These are phyloP conservation scores for Aegilops umbellulata DNA, from an alignment of 176 grass and related monocot species.

Conservation along the genomic window DNA sequence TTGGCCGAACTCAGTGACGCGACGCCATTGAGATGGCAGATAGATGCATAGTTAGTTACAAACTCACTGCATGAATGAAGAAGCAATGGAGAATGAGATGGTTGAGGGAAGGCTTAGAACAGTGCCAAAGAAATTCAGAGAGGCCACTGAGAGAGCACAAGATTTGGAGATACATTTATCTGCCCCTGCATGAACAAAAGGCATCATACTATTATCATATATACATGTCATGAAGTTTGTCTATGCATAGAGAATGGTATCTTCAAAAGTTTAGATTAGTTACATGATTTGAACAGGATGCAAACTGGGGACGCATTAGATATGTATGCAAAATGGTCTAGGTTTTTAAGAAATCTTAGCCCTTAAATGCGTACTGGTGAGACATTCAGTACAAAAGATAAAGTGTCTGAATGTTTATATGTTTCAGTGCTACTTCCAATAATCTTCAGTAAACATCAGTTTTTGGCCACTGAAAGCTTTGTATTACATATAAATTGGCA, in stretches of 20 bases:
- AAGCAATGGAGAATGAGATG: not conserved
- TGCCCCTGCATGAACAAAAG: not conserved
- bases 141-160: not conserved
- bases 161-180: not conserved
- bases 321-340: not conserved
- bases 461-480: conserved; percentile 10
- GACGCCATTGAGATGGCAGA: not conserved
- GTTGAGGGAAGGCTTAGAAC: not conserved
- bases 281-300: not conserved
- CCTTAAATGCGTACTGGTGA: not conserved
- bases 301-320: not conserved
- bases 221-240: not conserved
- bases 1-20: not conserved
- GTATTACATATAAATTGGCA: not conserved
- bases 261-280: not conserved
- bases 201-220: not conserved
- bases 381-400: not conserved
- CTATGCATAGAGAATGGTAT: not conserved
- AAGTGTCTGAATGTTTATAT: not conserved
- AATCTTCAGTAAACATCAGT: conserved; percentile 6
- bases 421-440: not conserved
- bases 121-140: not conserved
- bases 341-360: not conserved
- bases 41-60: not conserved
- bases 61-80: not conserved